Percentiles rank a stretch among this genome's conserved stretches.
Conservation (phyloP, 2,329 filamentous ascomycete species). For the Diaporthe vaccinii region DNA sequence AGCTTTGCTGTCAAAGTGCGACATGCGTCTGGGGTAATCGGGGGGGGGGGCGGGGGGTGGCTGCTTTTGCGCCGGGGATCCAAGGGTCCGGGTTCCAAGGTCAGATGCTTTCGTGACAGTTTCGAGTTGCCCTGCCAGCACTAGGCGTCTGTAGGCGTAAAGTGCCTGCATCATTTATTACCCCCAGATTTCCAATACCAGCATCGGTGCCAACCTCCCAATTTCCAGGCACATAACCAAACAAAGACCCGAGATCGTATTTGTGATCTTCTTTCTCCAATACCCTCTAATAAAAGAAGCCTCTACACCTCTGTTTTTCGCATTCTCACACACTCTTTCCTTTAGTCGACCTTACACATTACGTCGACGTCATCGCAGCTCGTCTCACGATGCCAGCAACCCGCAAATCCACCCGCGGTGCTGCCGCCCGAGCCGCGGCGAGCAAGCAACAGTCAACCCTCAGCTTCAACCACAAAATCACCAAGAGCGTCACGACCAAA, state of each 20-base stretch:
- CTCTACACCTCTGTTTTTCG: not conserved
- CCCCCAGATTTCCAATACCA: conserved; percentile 5
- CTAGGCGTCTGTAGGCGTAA: conserved; percentile 17
- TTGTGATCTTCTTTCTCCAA: not conserved
- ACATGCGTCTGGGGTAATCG: too few relatives aligned
- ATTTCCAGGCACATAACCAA: not conserved
- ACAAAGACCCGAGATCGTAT: not conserved
- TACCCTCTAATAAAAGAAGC: too few relatives aligned
- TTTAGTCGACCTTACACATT: conserved; percentile 2
- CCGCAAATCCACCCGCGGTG: conserved; percentile 58
- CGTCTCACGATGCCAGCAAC: conserved; percentile 61
- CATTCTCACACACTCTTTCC: conserved; percentile 12
- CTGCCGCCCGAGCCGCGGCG: conserved; percentile 50
- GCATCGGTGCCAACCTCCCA: conserved; percentile 44
- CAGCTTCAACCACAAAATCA: conserved; percentile 70
- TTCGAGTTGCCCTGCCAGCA: conserved; percentile 70
- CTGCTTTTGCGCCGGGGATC: too few relatives aligned
- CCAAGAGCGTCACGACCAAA: conserved; percentile 65
- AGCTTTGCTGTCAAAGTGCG: not conserved
- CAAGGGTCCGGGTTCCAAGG: conserved; percentile 20
- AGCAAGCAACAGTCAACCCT: conserved; percentile 67
- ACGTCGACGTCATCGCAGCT: conserved; percentile 40
- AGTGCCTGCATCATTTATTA: conserved; percentile 34
- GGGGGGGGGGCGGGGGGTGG: too few relatives aligned
- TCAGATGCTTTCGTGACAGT: conserved; percentile 64